phyloP scores from a whole-genome alignment of 352 stramenopile species.

The Phytophthora kernoviae region DNA sequence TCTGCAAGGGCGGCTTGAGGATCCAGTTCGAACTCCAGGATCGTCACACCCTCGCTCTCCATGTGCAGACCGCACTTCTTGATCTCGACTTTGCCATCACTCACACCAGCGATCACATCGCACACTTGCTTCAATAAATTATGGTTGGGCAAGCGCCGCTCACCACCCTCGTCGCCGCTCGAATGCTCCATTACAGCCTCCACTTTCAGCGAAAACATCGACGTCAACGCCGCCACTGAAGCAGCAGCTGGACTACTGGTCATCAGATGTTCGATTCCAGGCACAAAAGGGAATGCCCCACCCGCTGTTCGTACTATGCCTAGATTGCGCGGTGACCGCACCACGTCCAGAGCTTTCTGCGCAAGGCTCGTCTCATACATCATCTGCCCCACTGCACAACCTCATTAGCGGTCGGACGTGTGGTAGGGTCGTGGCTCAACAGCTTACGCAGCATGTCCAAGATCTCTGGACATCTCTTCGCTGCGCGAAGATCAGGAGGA shows the following conservation, averaged over 20 bases:
- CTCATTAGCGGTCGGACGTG: constrained; percentile 61
- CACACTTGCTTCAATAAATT: constrained; percentile 88
- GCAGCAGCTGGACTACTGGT: background rate
- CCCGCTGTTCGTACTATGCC: constrained; percentile 21
- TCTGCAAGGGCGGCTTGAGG: constrained; percentile 34
- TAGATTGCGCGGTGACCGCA: constrained; percentile 53
- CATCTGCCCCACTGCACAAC: constrained; percentile 81
- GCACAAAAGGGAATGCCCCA: constrained; percentile 24
- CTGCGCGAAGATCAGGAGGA: constrained; percentile 51
- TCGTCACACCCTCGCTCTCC: constrained; percentile 69
- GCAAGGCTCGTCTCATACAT: constrained; percentile 69
- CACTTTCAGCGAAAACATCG: constrained; percentile 71
- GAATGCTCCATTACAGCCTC: constrained; percentile 57
- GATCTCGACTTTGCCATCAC: constrained; percentile 71
- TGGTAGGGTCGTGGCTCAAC: constrained; percentile 54
- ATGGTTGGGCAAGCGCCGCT: constrained; percentile 76
- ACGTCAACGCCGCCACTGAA: constrained; percentile 17
- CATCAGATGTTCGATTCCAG: constrained; percentile 42
- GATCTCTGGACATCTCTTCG: constrained; percentile 65
- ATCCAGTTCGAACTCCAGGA: constrained; percentile 81
- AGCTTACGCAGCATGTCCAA: constrained; percentile 72
- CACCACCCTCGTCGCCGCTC: constrained; percentile 43
- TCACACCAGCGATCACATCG: constrained; percentile 72
- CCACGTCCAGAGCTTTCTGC: constrained; percentile 58
- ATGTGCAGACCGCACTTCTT: constrained; percentile 83